Conservation (phyloP, 208 protist species). For the Crithidia thermophila region DNA sequence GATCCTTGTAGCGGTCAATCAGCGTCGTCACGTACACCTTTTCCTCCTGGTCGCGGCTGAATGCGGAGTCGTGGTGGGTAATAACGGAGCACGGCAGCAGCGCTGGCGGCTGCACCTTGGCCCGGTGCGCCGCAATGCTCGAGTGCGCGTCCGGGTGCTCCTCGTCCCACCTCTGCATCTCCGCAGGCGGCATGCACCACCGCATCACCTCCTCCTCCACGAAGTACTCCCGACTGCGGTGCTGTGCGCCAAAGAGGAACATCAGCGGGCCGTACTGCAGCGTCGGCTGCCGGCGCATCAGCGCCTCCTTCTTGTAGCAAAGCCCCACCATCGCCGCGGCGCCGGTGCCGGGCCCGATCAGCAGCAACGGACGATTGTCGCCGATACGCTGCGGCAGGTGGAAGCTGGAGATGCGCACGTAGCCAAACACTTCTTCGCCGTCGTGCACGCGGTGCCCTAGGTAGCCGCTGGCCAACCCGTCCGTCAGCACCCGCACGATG, state of each 20-base stretch:
- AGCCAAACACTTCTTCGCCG: slow-evolving; percentile 60
- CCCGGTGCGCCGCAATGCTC: slow-evolving; percentile 23
- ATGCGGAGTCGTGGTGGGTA: slow-evolving; percentile 73
- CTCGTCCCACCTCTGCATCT: slow-evolving; percentile 32
- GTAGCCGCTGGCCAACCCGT: slow-evolving; percentile 83
- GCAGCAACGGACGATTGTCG: slow-evolving; percentile 66
- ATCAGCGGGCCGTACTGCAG: slow-evolving; percentile 44
- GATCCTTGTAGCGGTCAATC: slow-evolving; percentile 72
- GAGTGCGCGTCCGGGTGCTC: slow-evolving; percentile 34
- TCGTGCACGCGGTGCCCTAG: slow-evolving; percentile 50
- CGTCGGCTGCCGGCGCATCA: slow-evolving; percentile 50
- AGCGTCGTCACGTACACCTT: slow-evolving; percentile 91
- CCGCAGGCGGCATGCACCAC: slow-evolving; percentile 43
- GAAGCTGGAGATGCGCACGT: slow-evolving; percentile 89
- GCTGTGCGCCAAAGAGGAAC: slow-evolving; percentile 74
- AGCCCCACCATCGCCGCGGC: slow-evolving; percentile 83
- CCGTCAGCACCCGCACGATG: slow-evolving; percentile 79
- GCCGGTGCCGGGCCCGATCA: slow-evolving; percentile 95
- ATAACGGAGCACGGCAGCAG: slow-evolving; percentile 47
- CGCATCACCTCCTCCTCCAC: slow-evolving; percentile 47
- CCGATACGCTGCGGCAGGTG: slow-evolving; percentile 65
- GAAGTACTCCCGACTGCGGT: slow-evolving; percentile 63
- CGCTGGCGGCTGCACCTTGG: slow-evolving; percentile 4
- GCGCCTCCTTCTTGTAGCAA: slow-evolving; percentile 66
- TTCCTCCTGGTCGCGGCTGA: slow-evolving; percentile 80